Evolutionary conservation across 1,284 basidiomycete genomes (phyloP), one percentile per base, ranked within the genome.

Genomic region (Paramarasmius palmivorus): DNA sequence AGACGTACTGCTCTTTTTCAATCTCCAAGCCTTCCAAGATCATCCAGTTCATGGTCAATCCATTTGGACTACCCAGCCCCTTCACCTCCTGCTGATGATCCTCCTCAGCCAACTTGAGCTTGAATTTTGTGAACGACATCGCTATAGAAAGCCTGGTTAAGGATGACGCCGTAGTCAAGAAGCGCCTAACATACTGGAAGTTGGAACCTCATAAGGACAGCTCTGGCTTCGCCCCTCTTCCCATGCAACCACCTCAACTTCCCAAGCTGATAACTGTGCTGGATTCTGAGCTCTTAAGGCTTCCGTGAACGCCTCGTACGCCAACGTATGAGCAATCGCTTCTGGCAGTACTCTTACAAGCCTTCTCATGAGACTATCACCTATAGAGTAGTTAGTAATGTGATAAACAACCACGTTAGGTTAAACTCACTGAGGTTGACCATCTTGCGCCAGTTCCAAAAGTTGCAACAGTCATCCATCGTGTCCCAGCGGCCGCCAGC

Each of bases 391-490:
- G 23, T 19, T 19, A 20, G 41, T 14, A 44, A 19, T 44, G 12
- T 19, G 41, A 5, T 15, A 20, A 7, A 44, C 4, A 20, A 32
- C 12, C 6, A 14, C 4, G 41, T 14, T n/a, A n/a, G n/a, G n/a
- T n/a, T n/a, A n/a, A n/a, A 44, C 23, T 23, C 50, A 65, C 67
- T 58, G 36, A 65, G 53, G 1, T 23, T 37, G 5, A 57, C 54
- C 2, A 58, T 54, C 46, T 68, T 68, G 23, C 52, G 41, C 62
- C 62, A 69, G 53, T 68, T 68, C 44, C 52, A 58, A 26, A 61
- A 60, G 26, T 61, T 59, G 36, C 62, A 68, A 40, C 67, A 64
- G 39, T 71, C 64, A 41, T 72, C 63, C 2, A 71, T 34, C 1
- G 62, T 68, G 41, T 70, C 68, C 2, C 55, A 41, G 1, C 66